Evolutionary conservation across 129 eudicot genomes (phyloP).

Genomic region (Arctium lappa): DNA sequence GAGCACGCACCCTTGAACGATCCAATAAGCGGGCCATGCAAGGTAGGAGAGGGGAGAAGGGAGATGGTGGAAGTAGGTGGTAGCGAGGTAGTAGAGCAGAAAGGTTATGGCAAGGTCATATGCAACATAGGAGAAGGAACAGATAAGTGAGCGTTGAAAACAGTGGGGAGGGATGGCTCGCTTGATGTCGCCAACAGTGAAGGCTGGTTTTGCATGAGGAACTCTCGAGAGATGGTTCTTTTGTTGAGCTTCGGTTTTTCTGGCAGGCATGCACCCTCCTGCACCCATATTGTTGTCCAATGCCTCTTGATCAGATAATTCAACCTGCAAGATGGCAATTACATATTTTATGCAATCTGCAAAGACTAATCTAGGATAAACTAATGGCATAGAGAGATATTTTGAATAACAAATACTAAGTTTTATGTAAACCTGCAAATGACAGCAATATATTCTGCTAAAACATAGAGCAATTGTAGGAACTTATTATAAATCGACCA

Average conservation of each 20-base stretch:
- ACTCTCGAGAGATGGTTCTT: constrained; percentile 18
- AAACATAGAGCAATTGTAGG: background rate
- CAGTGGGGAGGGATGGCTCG: constrained; percentile 52
- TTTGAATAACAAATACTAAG: background rate
- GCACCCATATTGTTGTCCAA: constrained; percentile 32
- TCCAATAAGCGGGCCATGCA: constrained; percentile 44
- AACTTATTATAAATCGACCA: no score
- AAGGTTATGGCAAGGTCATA: constrained; percentile 34
- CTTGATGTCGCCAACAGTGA: constrained; percentile 44
- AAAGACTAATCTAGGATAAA: background rate
- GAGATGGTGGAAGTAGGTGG: constrained; percentile 30
- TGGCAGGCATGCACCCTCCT: constrained; percentile 26
- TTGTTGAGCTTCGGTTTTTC: background rate
- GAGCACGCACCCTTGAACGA: constrained; percentile 34
- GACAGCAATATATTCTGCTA: background rate
- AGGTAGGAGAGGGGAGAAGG: constrained; percentile 20
- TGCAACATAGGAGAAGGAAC: constrained; percentile 42
- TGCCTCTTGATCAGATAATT: background rate
- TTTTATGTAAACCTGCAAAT: background rate
- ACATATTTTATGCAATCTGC: background rate
- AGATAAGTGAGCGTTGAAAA: constrained; percentile 39
- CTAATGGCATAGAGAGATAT: background rate
- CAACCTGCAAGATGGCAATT: background rate
- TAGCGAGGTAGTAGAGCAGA: constrained; percentile 34
- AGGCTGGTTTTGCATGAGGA: constrained; percentile 38